Percentiles rank a stretch among this genome's conserved stretches.
Evolutionary conservation across 1,284 basidiomycete genomes (phyloP).

Genomic region (Sporisorium scitamineum): DNA sequence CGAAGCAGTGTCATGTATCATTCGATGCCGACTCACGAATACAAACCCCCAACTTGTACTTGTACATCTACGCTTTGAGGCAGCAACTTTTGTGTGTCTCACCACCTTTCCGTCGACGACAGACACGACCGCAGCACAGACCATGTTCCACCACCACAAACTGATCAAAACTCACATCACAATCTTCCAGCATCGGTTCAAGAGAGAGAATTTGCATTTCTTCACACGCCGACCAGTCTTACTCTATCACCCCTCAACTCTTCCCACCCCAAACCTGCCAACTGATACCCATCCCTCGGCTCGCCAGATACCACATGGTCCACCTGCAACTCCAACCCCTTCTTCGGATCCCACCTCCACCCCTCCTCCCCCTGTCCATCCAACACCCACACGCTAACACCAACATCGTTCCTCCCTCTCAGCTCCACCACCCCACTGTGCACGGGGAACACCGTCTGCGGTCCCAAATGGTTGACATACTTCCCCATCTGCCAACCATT

Average conservation of each 20-base stretch:
- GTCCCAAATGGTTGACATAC: slow-evolving; percentile 40
- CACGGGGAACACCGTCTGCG: slow-evolving; percentile 48
- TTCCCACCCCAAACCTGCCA: slow-evolving; percentile 29
- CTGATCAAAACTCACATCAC: neutral
- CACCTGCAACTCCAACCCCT: slow-evolving; percentile 27
- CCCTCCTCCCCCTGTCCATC: slow-evolving; percentile 18
- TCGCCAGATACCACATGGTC: slow-evolving; percentile 31
- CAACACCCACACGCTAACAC: slow-evolving; percentile 42
- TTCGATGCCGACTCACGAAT: slow-evolving; percentile 1
- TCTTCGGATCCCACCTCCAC: slow-evolving; percentile 29
- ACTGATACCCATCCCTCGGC: slow-evolving; percentile 30
- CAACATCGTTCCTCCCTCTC: slow-evolving; percentile 42
- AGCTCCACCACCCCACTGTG: slow-evolving; percentile 41
- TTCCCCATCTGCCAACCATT: slow-evolving; percentile 65
- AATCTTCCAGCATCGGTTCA: neutral
- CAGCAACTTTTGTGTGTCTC: neutral
- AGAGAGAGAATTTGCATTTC: neutral
- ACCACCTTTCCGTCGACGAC: neutral
- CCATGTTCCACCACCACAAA: neutral
- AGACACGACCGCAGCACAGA: neutral
- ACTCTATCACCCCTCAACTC: slow-evolving; percentile 25
- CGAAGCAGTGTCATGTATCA: neutral
- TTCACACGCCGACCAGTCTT: too few species aligned
- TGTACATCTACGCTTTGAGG: neutral
- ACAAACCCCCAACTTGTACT: slow-evolving; percentile 1